These are phyloP conservation scores for Eucalyptus decipiens DNA, from an alignment of 345 rosid species.

Conservation along the genomic window DNA sequence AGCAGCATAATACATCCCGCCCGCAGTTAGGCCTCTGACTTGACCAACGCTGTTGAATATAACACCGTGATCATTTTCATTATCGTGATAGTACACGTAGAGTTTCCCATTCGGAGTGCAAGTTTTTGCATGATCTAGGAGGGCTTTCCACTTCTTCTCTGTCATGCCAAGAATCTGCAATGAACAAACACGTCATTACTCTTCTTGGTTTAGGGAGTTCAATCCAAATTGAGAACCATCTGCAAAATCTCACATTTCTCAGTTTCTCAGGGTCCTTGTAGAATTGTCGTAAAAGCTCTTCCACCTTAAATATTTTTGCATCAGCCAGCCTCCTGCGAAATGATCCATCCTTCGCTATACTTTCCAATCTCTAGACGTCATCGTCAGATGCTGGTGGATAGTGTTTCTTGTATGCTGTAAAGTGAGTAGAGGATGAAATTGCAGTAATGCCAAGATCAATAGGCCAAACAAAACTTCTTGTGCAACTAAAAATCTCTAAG, in stretches of 20 bases:
- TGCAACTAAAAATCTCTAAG: not conserved
- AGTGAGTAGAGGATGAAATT: not conserved
- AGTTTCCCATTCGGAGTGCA: not conserved
- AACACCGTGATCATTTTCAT: not conserved
- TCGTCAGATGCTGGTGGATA: not conserved
- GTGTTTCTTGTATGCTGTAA: not conserved
- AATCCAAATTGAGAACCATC: not conserved
- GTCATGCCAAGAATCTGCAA: not conserved
- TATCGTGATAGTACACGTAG: not conserved
- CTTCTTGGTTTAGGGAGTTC: not conserved
- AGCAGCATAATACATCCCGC: accelerated
- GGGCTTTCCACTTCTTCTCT: not conserved
- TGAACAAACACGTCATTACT: not conserved
- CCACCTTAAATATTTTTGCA: accelerated
- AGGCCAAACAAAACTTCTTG: not conserved
- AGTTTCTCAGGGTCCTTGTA: not conserved
- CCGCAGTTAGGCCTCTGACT: not conserved
- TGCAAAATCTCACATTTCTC: not conserved
- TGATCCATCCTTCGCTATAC: not conserved
- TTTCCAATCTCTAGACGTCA: not conserved
- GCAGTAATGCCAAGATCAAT: not conserved
- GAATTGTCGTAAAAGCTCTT: not conserved
- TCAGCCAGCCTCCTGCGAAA: not conserved
- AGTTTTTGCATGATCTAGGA: not conserved
- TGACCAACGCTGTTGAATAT: not conserved